Evolutionary conservation across 2,329 filamentous ascomycete species (phyloP).

Genomic region (Colletotrichum tamarilloi): DNA sequence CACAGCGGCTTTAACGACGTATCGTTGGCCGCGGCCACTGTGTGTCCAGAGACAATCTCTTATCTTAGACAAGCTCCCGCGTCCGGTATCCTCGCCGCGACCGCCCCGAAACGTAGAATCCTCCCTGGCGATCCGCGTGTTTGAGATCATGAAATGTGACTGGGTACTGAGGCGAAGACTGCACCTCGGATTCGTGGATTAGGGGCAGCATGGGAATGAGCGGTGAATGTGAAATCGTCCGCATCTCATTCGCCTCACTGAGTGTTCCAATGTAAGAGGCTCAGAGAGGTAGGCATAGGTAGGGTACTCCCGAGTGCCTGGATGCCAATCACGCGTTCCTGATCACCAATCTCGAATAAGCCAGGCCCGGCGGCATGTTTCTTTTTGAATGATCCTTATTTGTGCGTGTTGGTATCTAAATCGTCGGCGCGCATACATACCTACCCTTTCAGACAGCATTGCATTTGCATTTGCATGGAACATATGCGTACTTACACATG

Average conservation of each 20-base stretch:
- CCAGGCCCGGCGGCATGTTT: not conserved
- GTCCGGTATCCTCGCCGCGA: not conserved
- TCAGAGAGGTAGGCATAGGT: too few relatives aligned
- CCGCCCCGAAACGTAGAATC: not conserved
- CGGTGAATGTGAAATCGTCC: constrained; percentile 19
- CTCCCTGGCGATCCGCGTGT: constrained; percentile 2
- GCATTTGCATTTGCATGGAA: constrained; percentile 12
- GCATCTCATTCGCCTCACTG: constrained; percentile 1
- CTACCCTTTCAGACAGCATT: constrained; percentile 18
- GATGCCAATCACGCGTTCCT: constrained; percentile 22
- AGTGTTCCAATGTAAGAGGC: not conserved
- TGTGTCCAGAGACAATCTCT: not conserved
- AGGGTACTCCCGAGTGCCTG: not conserved
- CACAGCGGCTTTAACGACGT: not conserved
- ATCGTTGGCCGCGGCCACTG: not conserved
- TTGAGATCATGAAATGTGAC: not conserved
- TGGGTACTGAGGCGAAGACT: not conserved
- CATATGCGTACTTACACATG: not conserved
- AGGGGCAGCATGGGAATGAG: constrained; percentile 2
- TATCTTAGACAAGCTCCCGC: constrained; percentile 2
- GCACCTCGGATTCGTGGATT: not conserved
- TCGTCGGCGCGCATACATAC: constrained; percentile 24
- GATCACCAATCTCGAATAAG: not conserved
- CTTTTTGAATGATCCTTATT: not conserved
- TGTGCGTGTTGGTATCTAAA: constrained; percentile 5